A percentile compares a stretch with the other conserved stretches of the same genome.
Evolutionary conservation across 768 basidiomycete genomes (phyloP).

Genomic region (Tubosaeta sp.): DNA sequence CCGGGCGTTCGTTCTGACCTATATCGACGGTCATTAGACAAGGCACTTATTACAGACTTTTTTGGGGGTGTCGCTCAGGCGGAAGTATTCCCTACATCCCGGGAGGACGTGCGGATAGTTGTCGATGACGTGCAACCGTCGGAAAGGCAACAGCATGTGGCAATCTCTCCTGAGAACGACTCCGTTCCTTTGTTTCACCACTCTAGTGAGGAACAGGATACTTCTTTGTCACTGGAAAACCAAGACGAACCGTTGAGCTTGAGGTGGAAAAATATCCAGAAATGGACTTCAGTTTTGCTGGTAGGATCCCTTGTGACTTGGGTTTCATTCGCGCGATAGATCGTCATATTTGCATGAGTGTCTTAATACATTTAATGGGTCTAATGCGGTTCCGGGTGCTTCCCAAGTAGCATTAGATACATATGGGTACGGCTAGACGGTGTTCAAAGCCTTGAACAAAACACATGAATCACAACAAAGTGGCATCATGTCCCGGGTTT

Average conservation of each 20-base stretch:
- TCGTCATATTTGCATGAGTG: background rate
- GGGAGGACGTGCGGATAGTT: background rate
- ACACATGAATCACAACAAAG: background rate
- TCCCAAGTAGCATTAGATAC: background rate
- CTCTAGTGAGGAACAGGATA: background rate
- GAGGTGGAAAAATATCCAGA: constrained; percentile 23
- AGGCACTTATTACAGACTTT: constrained; percentile 74
- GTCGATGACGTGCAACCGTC: background rate
- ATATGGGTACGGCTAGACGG: background rate
- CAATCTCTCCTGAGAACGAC: background rate
- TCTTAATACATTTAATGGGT: background rate
- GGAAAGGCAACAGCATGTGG: background rate
- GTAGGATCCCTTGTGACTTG: constrained; percentile 24
- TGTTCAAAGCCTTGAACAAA: background rate
- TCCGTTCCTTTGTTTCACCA: background rate
- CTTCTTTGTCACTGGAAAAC: background rate
- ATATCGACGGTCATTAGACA: constrained; percentile 62
- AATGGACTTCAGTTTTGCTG: constrained; percentile 28
- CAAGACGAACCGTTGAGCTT: constrained; percentile 11
- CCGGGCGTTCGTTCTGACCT: constrained; percentile 87
- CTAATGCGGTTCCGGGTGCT: background rate
- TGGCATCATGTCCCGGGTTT: background rate
- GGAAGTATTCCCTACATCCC: constrained; percentile 46
- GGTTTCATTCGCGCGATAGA: constrained; percentile 24
- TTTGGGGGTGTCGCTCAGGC: constrained; percentile 86